Conservation (phyloP, 176 grass and related monocot genomes). For the Tuctoria greenei region DNA sequence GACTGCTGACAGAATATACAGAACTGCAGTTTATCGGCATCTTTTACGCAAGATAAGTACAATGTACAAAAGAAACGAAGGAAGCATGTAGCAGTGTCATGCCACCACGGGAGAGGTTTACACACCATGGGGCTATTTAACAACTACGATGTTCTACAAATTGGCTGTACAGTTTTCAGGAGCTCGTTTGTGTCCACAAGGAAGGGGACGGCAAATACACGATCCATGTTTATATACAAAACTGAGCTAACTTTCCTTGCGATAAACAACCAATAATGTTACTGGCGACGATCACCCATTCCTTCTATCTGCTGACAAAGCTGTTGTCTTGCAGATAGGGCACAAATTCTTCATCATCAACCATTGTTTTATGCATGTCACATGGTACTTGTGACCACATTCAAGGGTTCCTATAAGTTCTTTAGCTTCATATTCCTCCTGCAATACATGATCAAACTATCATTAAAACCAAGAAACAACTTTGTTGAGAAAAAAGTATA, state of each 20-base stretch:
- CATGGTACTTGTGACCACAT: slow-evolving; percentile 59
- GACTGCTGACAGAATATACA: neutral
- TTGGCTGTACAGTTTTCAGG: slow-evolving; percentile 53
- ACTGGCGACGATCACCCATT: slow-evolving; percentile 28
- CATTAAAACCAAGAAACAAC: slow-evolving; percentile 4
- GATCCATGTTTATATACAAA: slow-evolving; percentile 48
- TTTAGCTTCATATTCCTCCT: slow-evolving; percentile 53
- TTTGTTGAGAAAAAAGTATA: neutral
- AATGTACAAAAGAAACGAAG: slow-evolving; percentile 18
- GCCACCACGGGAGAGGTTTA: slow-evolving; percentile 26
- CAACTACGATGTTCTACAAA: slow-evolving; percentile 42
- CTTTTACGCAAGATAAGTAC: slow-evolving; percentile 14
- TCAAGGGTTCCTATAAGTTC: slow-evolving; percentile 51
- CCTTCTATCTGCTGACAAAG: slow-evolving; percentile 44
- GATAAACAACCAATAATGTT: slow-evolving; percentile 35
- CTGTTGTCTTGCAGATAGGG: slow-evolving; percentile 69
- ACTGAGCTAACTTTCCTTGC: slow-evolving; percentile 17
- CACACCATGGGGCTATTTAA: slow-evolving; percentile 18
- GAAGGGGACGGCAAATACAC: slow-evolving; percentile 26
- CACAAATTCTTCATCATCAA: slow-evolving; percentile 63
- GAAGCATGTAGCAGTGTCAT: slow-evolving; percentile 17
- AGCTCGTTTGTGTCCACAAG: slow-evolving; percentile 30
- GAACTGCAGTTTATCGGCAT: slow-evolving; percentile 1
- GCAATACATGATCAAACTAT: slow-evolving; percentile 26
- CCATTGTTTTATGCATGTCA: slow-evolving; percentile 61